Base-by-base conservation (phyloP, 306 rosid species). In the Morella rubra region DNA sequence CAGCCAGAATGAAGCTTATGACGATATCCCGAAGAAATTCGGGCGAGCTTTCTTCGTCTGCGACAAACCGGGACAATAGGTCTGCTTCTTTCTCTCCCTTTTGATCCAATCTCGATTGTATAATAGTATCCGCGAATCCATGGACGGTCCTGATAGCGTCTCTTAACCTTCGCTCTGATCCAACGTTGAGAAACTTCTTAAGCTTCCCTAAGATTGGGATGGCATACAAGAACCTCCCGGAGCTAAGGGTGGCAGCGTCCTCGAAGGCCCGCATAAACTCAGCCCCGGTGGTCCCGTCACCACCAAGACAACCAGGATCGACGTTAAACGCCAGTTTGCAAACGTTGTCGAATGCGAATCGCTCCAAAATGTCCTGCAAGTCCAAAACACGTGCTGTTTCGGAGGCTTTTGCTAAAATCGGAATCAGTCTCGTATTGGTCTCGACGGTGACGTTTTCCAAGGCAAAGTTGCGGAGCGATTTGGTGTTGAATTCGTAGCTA, bases 251-350 rank as follows among this genome's bases (percentile, higher is more conserved):
- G 0, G 93, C 76, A 27, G 93, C 93, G 15, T 79, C 81, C 58
- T 91, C 93, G 44, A 93, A 93, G 24, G 96, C 95, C 13, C 8
- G 24, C 98, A 87, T 89, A 85, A 90, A 91, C 18, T 70, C 88
- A 1, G 71, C 77, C 2, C 77, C 87, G 46, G 74, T 12, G 8
- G 82, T 59, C 3, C 80, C 83, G 7, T 84, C 91, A 2, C 80
- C 88, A 16, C 69, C 81, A 22, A 93, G 93, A 68, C 96, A 86
- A 10, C 20, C 77, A 0, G 93, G 89, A 56, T 92, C 97, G 4
- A 88, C 75, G 68, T 82, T 73, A 50, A 93, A 93, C 0, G 94
- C 87, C 45, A 93, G 41, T 41, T 90, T 93, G 67, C 94, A 93
- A 0, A 89, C 69, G 45, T 89, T 93, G 66, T 90, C 96, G n/a